phyloP scores from a whole-genome alignment of 768 basidiomycete genomes.

The Gyrodon lividus region DNA sequence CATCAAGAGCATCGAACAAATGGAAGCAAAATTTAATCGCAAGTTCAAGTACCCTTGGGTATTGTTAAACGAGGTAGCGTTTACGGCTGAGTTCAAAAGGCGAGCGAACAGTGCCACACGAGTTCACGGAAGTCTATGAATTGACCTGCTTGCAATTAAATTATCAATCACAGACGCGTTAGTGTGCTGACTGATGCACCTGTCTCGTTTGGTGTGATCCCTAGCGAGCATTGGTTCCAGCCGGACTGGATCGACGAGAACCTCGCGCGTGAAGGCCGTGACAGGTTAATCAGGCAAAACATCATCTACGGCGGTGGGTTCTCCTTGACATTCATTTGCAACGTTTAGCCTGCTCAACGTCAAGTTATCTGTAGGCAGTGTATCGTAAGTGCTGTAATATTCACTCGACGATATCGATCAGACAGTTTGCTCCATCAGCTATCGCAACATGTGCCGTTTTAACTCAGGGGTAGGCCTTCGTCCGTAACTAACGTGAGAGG shows the following conservation, averaged over 20 bases:
- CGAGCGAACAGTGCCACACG: slow-evolving; percentile 11
- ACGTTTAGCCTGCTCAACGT: slow-evolving; percentile 1
- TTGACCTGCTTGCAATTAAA: slow-evolving; percentile 27
- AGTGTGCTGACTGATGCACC: slow-evolving; percentile 40
- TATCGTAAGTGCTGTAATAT: slow-evolving; percentile 35
- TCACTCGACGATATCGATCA: background rate
- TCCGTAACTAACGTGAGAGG: background rate
- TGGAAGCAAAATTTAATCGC: slow-evolving; percentile 60
- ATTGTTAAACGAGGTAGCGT: slow-evolving; percentile 61
- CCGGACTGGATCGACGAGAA: slow-evolving; percentile 74
- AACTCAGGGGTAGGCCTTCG: slow-evolving; percentile 56
- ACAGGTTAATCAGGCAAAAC: slow-evolving; percentile 47
- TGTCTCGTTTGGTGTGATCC: slow-evolving; percentile 56
- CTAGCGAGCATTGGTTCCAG: slow-evolving; percentile 65
- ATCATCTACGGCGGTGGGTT: slow-evolving; percentile 51
- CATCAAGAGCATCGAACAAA: slow-evolving; percentile 47
- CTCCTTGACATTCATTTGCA: background rate
- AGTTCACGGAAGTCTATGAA: background rate
- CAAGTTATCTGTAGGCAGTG: slow-evolving; percentile 34
- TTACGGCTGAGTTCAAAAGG: slow-evolving; percentile 53
- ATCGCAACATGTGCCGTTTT: slow-evolving; percentile 79
- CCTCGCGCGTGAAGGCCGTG: slow-evolving; percentile 49
- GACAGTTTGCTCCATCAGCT: slow-evolving; percentile 30
- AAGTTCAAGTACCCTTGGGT: slow-evolving; percentile 61
- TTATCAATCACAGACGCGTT: slow-evolving; percentile 33